Evolutionary conservation across 73 alveolate genomes (phyloP), one percentile per base, ranked within the genome.

Genomic region (Paraurostyla sp.): DNA sequence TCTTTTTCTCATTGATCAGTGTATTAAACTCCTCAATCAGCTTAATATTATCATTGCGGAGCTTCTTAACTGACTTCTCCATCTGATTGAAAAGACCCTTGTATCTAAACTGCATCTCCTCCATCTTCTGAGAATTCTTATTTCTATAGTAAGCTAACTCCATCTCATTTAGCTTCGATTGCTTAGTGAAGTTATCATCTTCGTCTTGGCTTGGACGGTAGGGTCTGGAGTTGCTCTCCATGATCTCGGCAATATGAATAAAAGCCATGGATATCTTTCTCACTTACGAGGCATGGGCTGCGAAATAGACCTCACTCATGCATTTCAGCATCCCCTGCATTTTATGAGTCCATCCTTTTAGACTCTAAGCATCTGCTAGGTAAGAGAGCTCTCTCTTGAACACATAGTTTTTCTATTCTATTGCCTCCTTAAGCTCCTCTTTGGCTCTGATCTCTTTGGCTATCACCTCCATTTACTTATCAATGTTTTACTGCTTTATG

Each of bases 21-120:
- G 68, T 45, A 50, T 89, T 89, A 71, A 57, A 89, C 49, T 89
- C 92, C 42, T 89, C 94, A 43, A 89, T 89, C 0, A 89, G 83
- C 80, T 58, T 89, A 18, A 80, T 87, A 29, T 89, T 89, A 58
- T 89, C 94, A 27, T 80, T 87, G 41, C 78, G 71, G 16, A 62
- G 76, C 60, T 58, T 59, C 65, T 62, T 58, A 20, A 83, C 62
- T 29, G 59, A 57, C 25, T 81, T 80, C 49, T 81, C 91, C 71
- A 22, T 46, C 27, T 54, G 45, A 27, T 36, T 80, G 71, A 42
- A 49, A 13, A 68, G 49, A n/a, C 38, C 48, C 73, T 56, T 38
- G 78, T 29, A 38, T 35, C 88, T 80, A 9, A 23, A 27, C 41
- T 68, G 49, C 68, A 63, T 89, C 80, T 89, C 94, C 46, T 49